Base-by-base conservation (phyloP, 169 alveolate genomes). In the Miamiensis avidus region DNA sequence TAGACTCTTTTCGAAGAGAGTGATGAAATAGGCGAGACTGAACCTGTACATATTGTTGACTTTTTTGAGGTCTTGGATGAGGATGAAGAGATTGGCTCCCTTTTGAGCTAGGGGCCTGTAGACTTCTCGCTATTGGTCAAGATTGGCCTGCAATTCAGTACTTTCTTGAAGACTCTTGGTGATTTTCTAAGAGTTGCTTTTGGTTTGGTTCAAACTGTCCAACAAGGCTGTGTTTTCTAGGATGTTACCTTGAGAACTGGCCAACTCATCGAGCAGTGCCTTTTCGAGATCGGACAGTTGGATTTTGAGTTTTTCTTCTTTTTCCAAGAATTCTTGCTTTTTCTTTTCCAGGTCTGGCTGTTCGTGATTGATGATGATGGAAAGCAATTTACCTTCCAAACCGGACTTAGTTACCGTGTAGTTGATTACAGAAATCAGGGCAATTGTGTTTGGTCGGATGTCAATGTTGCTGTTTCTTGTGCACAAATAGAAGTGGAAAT, bases 371-470 rank as follows among this genome's bases (percentile, higher is more conserved):
- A 97, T 89, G 0, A 97, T 97, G 32, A 96, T 95, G 1, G 98
- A 95, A n/a, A 97, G 90, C 81, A 97, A 93, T 88, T 96, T 97
- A 16, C 98, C 97, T 92, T 96, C 98, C 64, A 97, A 93, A 49
- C 99, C 99, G 65, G 98, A 95, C 85, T 96, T 94, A 0, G 99
- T 97, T 0, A 96, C 98, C 31, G 98, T 95, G 84, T 96, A 97
- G 88, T 97, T 97, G 49, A 97, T 95, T 11, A 95, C 92, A 74
- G 94, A 90, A 75, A 97, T 93, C 0, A 96, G 87, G 34, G 98
- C 86, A 25, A 89, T 65, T 31, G 98, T 94, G 88, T 96, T 95
- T 31, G 98, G 97, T 26, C 98, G 97, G 1, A 97, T 91, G 79
- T 94, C 97, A 25, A 97, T 94, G 49, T 93, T 89, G 29, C 97